Conservation (phyloP, 2,329 filamentous ascomycete genomes). For the Claviceps capensis region DNA sequence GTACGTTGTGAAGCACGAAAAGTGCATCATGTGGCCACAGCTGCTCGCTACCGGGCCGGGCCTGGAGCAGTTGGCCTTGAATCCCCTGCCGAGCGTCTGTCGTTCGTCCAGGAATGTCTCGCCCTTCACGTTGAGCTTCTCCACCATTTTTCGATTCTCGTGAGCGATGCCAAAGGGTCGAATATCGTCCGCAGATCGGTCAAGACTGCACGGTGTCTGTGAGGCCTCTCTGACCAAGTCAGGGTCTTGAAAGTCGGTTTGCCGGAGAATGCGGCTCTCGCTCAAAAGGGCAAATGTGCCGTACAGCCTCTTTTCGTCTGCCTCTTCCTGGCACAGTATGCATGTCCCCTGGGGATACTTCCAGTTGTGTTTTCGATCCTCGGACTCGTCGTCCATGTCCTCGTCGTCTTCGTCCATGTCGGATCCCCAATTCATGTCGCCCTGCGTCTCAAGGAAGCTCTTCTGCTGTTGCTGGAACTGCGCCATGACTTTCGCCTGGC, state of each 20-base stretch:
- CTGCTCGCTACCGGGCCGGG: constrained; percentile 75
- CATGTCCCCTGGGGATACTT: constrained; percentile 89
- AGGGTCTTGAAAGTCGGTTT: constrained; percentile 69
- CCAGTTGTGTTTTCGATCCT: constrained; percentile 54
- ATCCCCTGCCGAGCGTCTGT: constrained; percentile 80
- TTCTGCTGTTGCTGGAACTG: constrained; percentile 97
- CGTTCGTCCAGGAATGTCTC: constrained; percentile 59
- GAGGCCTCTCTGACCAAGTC: constrained; percentile 77
- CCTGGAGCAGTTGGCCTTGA: constrained; percentile 52
- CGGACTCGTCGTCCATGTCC: constrained; percentile 52
- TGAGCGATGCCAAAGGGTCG: constrained; percentile 85
- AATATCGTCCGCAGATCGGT: constrained; percentile 68
- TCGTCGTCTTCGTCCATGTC: constrained; percentile 70
- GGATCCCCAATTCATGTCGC: constrained; percentile 70
- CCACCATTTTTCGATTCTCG: constrained; percentile 66
- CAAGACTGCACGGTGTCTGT: constrained; percentile 66
- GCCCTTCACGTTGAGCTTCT: constrained; percentile 62
- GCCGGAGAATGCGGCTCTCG: constrained; percentile 72
- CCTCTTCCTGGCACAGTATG: constrained; percentile 93
- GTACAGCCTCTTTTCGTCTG: constrained; percentile 75
- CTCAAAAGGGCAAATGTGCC: constrained; percentile 86
- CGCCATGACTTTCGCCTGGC: constrained; percentile 90
- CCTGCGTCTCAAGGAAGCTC: constrained; percentile 81
- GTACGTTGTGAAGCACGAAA: constrained; percentile 86
- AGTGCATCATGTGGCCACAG: constrained; percentile 98